Conservation (phyloP, 2,329 filamentous ascomycete species). For the Aureobasidium sp. region DNA sequence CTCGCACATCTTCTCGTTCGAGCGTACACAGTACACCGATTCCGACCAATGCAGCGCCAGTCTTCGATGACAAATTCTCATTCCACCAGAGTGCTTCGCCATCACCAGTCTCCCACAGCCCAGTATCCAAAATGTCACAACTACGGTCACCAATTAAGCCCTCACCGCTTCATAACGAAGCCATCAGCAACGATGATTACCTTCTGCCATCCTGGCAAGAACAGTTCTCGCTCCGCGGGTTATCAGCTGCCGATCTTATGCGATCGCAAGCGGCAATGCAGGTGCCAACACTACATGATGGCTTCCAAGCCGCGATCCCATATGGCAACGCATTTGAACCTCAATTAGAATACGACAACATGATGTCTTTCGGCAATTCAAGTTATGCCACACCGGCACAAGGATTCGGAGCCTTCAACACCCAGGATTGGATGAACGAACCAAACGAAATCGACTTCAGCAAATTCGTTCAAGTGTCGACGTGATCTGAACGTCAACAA, state of each 20-base stretch:
- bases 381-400: background rate
- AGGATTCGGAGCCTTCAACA: constrained; percentile 4
- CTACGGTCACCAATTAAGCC: constrained; percentile 23
- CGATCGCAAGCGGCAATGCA: constrained; percentile 19
- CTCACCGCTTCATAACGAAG: constrained; percentile 16
- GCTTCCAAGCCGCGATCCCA: background rate
- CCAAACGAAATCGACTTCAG: constrained; percentile 25
- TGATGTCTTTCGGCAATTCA: constrained; percentile 3
- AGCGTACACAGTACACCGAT: constrained; percentile 31
- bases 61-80: constrained; percentile 23
- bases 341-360: constrained; percentile 12
- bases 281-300: background rate
- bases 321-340: background rate
- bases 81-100: constrained; percentile 21
- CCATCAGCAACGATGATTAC: constrained; percentile 15
- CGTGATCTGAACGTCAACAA: background rate
- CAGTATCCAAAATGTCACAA: constrained; percentile 16
- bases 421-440: constrained; percentile 16
- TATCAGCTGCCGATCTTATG: constrained; percentile 17
- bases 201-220: constrained; percentile 16
- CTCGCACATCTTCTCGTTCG: constrained; percentile 26
- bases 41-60: constrained; percentile 20
- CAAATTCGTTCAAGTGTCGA: constrained; percentile 22
- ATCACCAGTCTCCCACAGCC: constrained; percentile 22
- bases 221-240: background rate